Evolutionary conservation across 352 stramenopile genomes (phyloP), one percentile per base, ranked within the genome.

Genomic region (Globisporangium splendens): DNA sequence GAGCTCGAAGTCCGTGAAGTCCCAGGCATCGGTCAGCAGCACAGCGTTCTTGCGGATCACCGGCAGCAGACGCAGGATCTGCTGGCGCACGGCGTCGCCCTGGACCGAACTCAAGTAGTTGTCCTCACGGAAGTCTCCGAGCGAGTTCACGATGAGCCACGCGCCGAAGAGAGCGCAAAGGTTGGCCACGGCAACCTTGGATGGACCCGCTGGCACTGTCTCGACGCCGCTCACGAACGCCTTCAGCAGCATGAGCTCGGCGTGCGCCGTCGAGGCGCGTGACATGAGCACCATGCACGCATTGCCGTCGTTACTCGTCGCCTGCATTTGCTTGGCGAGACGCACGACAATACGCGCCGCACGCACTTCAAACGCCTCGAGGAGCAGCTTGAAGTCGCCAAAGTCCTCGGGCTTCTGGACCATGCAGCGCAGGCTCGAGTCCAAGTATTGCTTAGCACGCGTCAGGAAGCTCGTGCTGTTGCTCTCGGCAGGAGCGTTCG

Each of bases 1-100:
- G 2, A 89, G 53, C 56, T 86, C 75, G 35, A 85, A 85, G 59
- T 88, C 78, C 3, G 22, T 82, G 13, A 70, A 75, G 59, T 74
- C 62, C 63, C 68, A 77, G 5, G 54, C 62, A 33, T 79, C 60
- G 8, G 68, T 75, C 35, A 79, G 62, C 39, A 73, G 52, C 33
- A 77, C 65, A 1, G 65, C 68, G 62, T 79, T 76, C 51, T 68
- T 70, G 33, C 71, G 71, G 2, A 79, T 54, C 0, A 62, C 21
- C 12, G 68, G 63, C n/a, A 79, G 55, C 51, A 79, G 41, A 7
- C 33, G 21, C 35, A 72, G 21, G 15, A 77, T 50, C 41, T 70
- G 63, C 20, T 63, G 13, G 18, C 53, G 61, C 24, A 63, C 62
- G 8, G 57, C 28, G 22, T 72, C 59, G 14, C 54, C 65, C 51